Evolutionary conservation across 176 grass and related monocot genomes (phyloP).

Genomic region (Metroxylon sagu): DNA sequence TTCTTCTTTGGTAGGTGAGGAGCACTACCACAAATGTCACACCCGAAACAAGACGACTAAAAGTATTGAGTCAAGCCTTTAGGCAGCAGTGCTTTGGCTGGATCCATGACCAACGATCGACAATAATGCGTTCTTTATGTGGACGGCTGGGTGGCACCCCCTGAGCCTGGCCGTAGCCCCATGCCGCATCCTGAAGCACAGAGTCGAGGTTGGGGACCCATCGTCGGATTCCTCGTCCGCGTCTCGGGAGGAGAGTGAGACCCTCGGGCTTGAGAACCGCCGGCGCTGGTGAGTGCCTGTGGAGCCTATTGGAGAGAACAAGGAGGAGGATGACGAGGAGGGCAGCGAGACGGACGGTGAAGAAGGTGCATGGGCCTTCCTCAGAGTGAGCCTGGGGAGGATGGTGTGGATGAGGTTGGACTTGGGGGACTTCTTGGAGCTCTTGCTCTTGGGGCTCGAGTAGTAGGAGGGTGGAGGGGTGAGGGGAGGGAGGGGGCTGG

Average conservation of each 20-base stretch:
- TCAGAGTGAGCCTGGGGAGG: conserved; percentile 26
- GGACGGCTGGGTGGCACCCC: not conserved
- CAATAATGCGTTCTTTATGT: not conserved
- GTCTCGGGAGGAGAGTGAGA: not conserved
- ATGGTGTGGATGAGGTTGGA: conserved; percentile 34
- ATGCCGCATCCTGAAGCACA: not conserved
- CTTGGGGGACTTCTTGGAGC: conserved; percentile 26
- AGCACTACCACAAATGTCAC: too few relatives aligned
- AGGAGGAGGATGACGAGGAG: conserved; percentile 26
- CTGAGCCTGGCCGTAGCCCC: not conserved
- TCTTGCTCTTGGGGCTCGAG: not conserved
- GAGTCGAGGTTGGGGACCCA: not conserved
- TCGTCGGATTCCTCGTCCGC: conserved; percentile 2
- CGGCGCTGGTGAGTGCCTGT: not conserved
- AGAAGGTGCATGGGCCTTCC: conserved; percentile 3
- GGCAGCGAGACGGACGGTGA: conserved; percentile 16
- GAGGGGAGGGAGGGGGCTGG: conserved; percentile 23
- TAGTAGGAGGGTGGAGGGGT: conserved; percentile 70
- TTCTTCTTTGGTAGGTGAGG: too few relatives aligned
- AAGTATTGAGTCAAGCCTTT: too few relatives aligned
- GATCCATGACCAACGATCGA: not conserved
- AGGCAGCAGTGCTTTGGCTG: too few relatives aligned
- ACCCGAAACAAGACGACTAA: too few relatives aligned
- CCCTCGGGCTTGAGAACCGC: not conserved
- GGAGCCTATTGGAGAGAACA: not conserved